Evolutionary conservation across 2,329 filamentous ascomycete species (phyloP).

Genomic region (Ramularia collo-cygni): DNA sequence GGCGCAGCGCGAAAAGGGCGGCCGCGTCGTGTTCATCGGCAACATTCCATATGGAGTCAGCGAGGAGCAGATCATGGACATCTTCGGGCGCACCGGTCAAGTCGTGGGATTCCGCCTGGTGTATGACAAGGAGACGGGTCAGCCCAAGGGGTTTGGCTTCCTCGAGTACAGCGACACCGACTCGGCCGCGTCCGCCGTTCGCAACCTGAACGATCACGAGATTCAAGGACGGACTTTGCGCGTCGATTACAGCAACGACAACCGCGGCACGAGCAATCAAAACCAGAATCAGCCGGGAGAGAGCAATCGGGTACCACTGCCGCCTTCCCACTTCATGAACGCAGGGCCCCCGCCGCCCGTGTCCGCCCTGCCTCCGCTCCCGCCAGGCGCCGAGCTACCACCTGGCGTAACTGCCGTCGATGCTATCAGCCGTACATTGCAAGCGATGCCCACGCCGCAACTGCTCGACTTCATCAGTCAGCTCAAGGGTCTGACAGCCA

Average conservation of each 20-base stretch:
- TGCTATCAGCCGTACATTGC: constrained; percentile 84
- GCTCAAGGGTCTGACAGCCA: constrained; percentile 83
- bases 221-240: constrained; percentile 90
- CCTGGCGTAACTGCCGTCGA: constrained; percentile 78
- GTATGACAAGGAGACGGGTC: constrained; percentile 89
- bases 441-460: constrained; percentile 77
- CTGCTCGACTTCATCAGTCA: constrained; percentile 89
- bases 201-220: constrained; percentile 92
- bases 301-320: constrained; percentile 29
- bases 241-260: constrained; percentile 94
- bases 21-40: constrained; percentile 75
- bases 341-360: constrained; percentile 33
- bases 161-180: constrained; percentile 92
- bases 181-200: constrained; percentile 84
- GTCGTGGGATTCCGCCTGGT: constrained; percentile 89
- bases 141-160: constrained; percentile 94
- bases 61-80: constrained; percentile 92
- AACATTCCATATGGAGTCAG: constrained; percentile 86
- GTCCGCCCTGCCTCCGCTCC: constrained; percentile 66
- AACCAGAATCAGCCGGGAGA: constrained; percentile 15
- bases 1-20: constrained; percentile 56
- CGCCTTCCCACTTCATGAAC: constrained; percentile 40
- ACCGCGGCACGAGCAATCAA: constrained; percentile 48
- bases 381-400: constrained; percentile 75
- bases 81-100: constrained; percentile 82